Base-by-base conservation (phyloP, 2,329 filamentous ascomycete genomes). In the Pyricularia sp. region DNA sequence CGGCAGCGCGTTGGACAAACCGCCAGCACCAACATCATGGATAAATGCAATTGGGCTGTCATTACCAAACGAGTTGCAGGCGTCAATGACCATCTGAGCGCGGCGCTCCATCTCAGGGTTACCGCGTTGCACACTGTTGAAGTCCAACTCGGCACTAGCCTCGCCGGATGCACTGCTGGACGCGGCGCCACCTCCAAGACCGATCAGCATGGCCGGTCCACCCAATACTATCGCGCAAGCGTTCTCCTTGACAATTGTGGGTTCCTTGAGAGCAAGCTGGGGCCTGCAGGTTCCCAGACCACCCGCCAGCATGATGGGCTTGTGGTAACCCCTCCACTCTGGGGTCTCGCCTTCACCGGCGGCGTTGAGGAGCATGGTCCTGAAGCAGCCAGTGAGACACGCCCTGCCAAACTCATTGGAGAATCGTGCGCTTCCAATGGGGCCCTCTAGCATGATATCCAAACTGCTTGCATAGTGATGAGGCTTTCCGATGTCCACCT, bases 341-440 rank as follows among this genome's bases (percentile, higher is more conserved):
- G 84, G 84, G 1, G 75, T 76, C 12, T 69, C 69, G 66, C 83
- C 81, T 55, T 80, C 78, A 70, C 85, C 82, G 59, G 86, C 86
- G 69, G 91, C 84, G 69, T 88, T 85, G 63, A 90, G 91, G 33
- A 96, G 87, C 55, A 99, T 85, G 0, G 95, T 99, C 70, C 94
- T 86, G 84, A 99, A 99, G 76, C 93, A 94, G 26, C 95, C 95
- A 2, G 90, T 87, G 14, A 96, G 90, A 76, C 90, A 93, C 50
- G 95, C 94, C 55, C 95, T 88, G 30, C 95, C 95, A 75, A 98
- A 99, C 76, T 97, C 95, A 76, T 99, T 99, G 83, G 98, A 98
- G 84, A 97, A 98, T 25, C 92, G 89, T 67, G 95, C 95, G 74
- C 92, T 95, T 50, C 95, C 95, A 73, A 99, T 95, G 0, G 95